Evolutionary conservation across 169 alveolate species (phyloP), one percentile per base, ranked within the genome.

Genomic region (Cryptosporidium felis): DNA sequence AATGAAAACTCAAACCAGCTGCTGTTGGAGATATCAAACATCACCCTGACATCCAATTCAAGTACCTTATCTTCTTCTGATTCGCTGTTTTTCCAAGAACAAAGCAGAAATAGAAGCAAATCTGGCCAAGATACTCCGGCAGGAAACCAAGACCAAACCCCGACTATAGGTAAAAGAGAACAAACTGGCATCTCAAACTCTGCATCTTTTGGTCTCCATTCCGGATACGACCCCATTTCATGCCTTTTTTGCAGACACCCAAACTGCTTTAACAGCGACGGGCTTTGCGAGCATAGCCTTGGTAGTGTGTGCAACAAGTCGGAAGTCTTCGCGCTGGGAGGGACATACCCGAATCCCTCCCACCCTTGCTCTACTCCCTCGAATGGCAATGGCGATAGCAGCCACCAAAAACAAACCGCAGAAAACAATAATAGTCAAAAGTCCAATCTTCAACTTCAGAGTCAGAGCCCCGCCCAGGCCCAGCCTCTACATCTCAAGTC

Each of bases 61-160:
- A 74, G 85, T 74, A 53, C 85, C 6, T 36, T 74, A 23, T 74
- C 85, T 32, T 74, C 85, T 3, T 51, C 85, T 4, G 65, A 49
- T 53, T 74, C 85, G 6, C 56, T 67, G 2, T 74, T 26, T 21
- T 74, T 56, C 41, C 67, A 53, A 53, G 65, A 53, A 21, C 46
- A 74, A 18, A 10, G 63, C 34, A 38, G 36, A 12, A 49, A 16
- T 51, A 74, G 30, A 28, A 56, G 9, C 12, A 49, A 34, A 34
- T 51, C 59, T 40, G 65, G 61, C 12, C 63, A 74, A n/a, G 38
- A 14, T 0, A 67, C 38, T 47, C 62, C 49, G 12, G 8, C 32
- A 8, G 41, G 26, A 1, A 47, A 56, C 61, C 12, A 53, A 3
- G 59, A 38, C 14, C 66, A 36, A 16, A 74, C 66, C n/a, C 63